A percentile compares a stretch with the other conserved stretches of the same genome.
Conservation (phyloP, 2,329 filamentous ascomycete genomes). For the Arthrobotrys sinensis region DNA sequence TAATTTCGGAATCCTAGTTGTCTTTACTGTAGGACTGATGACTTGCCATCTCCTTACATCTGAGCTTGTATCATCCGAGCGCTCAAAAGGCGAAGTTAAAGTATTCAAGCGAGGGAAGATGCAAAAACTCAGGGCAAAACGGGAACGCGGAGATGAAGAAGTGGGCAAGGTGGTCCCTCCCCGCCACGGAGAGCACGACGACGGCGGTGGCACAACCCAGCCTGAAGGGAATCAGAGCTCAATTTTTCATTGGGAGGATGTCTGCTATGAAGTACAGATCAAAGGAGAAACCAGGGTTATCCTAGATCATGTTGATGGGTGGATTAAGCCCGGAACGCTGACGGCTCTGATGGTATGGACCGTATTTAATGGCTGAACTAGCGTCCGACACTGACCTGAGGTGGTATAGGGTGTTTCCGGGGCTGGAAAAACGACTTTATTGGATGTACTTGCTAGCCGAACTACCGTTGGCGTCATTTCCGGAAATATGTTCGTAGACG, state of each 20-base stretch:
- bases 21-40: constrained; percentile 71
- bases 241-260: constrained; percentile 87
- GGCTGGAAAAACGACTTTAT: constrained; percentile 90
- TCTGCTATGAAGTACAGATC: constrained; percentile 83
- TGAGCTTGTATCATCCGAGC: constrained; percentile 76
- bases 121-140: constrained; percentile 66
- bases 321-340: constrained; percentile 92
- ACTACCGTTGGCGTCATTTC: constrained; percentile 90
- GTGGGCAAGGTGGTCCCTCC: constrained; percentile 65
- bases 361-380: constrained; percentile 68
- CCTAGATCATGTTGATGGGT: constrained; percentile 88
- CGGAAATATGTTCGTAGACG: constrained; percentile 87
- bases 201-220: neutral
- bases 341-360: constrained; percentile 83
- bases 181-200: constrained; percentile 5
- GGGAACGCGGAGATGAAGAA: constrained; percentile 66
- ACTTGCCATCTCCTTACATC: constrained; percentile 75
- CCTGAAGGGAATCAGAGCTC: constrained; percentile 67
- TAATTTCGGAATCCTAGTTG: constrained; percentile 72
- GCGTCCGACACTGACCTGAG: constrained; percentile 65
- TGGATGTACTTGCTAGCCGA: constrained; percentile 88
- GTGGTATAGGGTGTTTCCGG: constrained; percentile 79
- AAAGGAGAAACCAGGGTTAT: constrained; percentile 82
- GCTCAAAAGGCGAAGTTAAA: constrained; percentile 82
- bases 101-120: constrained; percentile 78